phyloP scores from a whole-genome alignment of 1,139 yeast genomes.

The Yamadazyma sp. region DNA sequence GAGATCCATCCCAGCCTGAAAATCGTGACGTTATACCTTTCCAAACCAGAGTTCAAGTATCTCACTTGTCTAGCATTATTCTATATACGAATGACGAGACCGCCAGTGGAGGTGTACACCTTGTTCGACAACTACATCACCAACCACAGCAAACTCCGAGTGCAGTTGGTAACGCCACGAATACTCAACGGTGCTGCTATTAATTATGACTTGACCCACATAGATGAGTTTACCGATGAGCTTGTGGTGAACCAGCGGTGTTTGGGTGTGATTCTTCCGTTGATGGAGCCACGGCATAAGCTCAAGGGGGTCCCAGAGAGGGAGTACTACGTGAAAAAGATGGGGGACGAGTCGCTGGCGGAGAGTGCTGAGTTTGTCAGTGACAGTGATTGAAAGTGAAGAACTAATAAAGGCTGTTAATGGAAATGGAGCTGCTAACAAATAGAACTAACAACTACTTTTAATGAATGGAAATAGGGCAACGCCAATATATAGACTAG shows the following conservation, averaged over 20 bases:
- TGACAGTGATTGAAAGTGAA: conserved; percentile 13
- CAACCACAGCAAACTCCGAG: conserved; percentile 54
- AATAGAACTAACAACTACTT: too few species aligned
- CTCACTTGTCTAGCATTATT: conserved; percentile 60
- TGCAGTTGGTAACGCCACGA: conserved; percentile 25
- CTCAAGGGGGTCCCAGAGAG: conserved; percentile 43
- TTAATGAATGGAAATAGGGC: too few species aligned
- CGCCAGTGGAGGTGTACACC: conserved; percentile 45
- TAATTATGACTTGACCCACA: conserved; percentile 35
- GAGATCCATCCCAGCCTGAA: conserved; percentile 62
- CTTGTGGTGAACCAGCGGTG: conserved; percentile 51
- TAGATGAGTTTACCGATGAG: conserved; percentile 64
- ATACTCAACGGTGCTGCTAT: conserved; percentile 26
- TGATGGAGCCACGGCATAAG: conserved; percentile 40
- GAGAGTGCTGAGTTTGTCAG: conserved; percentile 11
- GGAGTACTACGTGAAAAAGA: conserved; percentile 22
- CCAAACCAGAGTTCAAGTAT: conserved; percentile 61
- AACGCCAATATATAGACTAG: too few species aligned
- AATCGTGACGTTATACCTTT: conserved; percentile 50
- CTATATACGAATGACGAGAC: conserved; percentile 53
- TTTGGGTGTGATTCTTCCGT: conserved; percentile 61
- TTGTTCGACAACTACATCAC: conserved; percentile 51
- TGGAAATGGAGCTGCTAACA: too few species aligned
- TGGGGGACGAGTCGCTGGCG: conserved; percentile 6
- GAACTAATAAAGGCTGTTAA: too few species aligned